A percentile compares a stretch with the other conserved stretches of the same genome.
Conservation (phyloP, 441 rosid species). For the Erodium texanum region DNA sequence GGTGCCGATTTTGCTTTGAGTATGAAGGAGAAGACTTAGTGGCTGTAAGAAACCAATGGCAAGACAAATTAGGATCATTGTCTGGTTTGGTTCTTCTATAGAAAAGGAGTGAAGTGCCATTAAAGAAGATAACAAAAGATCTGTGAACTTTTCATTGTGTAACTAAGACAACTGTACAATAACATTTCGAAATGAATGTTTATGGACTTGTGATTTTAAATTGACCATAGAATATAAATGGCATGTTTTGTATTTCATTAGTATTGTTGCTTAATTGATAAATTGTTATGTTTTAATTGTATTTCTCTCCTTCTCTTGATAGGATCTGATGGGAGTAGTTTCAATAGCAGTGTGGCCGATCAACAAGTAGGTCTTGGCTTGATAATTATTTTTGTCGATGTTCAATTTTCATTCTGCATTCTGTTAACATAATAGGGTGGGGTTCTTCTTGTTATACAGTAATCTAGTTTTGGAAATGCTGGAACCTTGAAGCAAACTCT, state of each 20-base stretch:
- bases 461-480: neutral
- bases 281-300: constrained; percentile 13
- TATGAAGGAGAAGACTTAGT: too few relatives aligned
- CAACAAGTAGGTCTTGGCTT: constrained; percentile 63
- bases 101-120: too few relatives aligned
- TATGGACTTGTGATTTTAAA: neutral
- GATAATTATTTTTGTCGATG: constrained; percentile 2
- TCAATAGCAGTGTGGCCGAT: constrained; percentile 88
- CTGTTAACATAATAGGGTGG: neutral
- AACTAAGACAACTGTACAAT: neutral
- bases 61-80: too few relatives aligned
- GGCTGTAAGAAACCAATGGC: too few relatives aligned
- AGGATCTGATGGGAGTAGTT: constrained; percentile 78
- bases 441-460: constrained; percentile 3
- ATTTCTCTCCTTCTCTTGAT: constrained; percentile 8
- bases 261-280: constrained; percentile 16
- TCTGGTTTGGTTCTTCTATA: too few relatives aligned
- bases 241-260: neutral
- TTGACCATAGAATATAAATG: neutral
- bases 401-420: neutral
- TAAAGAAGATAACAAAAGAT: too few relatives aligned
- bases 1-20: too few relatives aligned
- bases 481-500: neutral
- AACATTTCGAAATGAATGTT: neutral
- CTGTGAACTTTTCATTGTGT: too few relatives aligned